phyloP scores from a whole-genome alignment of 2,329 filamentous ascomycete species.

The Colletotrichum sp. region DNA sequence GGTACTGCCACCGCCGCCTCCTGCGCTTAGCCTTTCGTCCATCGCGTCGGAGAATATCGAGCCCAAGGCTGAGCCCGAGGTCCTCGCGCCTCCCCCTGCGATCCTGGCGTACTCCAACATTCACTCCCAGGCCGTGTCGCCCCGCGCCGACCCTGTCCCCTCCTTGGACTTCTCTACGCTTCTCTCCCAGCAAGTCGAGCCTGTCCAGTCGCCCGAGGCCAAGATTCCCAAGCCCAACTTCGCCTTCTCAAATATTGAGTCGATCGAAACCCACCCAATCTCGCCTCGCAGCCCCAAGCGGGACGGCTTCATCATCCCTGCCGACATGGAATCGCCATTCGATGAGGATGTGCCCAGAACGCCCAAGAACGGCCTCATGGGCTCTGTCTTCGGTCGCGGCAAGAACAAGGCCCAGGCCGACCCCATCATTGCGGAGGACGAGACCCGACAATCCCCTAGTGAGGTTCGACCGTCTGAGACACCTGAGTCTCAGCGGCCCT shows the following conservation, averaged over 20 bases:
- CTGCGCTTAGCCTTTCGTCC: constrained; percentile 35
- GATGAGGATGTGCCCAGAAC: constrained; percentile 39
- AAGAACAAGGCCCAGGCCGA: constrained; percentile 41
- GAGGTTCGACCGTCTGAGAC: constrained; percentile 46
- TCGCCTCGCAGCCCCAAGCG: constrained; percentile 56
- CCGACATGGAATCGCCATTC: constrained; percentile 41
- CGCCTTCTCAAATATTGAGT: constrained; percentile 49
- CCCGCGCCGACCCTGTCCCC: constrained; percentile 31
- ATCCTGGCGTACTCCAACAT: constrained; percentile 43
- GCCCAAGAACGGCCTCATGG: constrained; percentile 42
- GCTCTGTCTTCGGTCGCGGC: constrained; percentile 49
- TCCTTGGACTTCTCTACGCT: constrained; percentile 41
- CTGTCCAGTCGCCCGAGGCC: constrained; percentile 34
- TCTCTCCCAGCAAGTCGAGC: constrained; percentile 39
- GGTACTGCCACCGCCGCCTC: constrained; percentile 30
- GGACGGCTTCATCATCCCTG: constrained; percentile 62
- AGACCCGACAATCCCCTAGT: constrained; percentile 59
- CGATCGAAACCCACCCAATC: constrained; percentile 51
- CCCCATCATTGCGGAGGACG: constrained; percentile 67
- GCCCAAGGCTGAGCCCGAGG: constrained; percentile 33
- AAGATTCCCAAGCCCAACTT: constrained; percentile 31
- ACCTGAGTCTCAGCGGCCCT: constrained; percentile 61
- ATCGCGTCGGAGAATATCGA: constrained; percentile 37
- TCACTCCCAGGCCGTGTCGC: constrained; percentile 45
- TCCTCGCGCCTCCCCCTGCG: constrained; percentile 23